These are phyloP conservation scores for Solanum ossicruentum DNA, from an alignment of 257 asterid genomes.

Conservation along the genomic window DNA sequence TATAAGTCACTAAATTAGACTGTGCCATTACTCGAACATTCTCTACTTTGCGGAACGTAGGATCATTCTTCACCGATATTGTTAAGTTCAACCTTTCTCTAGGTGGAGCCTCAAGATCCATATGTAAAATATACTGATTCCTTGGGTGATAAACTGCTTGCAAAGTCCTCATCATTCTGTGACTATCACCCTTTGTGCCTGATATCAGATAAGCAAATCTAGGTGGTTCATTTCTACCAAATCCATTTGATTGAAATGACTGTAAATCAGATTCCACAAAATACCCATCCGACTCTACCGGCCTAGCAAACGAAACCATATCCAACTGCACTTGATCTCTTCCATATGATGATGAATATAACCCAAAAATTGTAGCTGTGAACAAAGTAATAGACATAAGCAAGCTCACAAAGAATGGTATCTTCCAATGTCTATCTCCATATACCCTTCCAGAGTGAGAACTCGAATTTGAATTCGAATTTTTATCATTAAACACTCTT, in stretches of 20 bases:
- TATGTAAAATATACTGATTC: constrained; percentile 86
- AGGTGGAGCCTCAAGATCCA: constrained; percentile 99
- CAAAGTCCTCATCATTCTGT: constrained; percentile 86
- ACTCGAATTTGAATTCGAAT: constrained; percentile 57
- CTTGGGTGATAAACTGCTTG: constrained; percentile 91
- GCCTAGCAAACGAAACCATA: constrained; percentile 16
- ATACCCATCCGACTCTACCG: constrained; percentile 31
- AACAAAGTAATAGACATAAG: constrained; percentile 54
- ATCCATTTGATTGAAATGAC: constrained; percentile 19
- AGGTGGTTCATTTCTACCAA: constrained; percentile 45
- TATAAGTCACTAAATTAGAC: constrained; percentile 92
- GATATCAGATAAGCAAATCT: constrained; percentile 93
- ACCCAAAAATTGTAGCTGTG: constrained; percentile 41
- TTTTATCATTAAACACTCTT: constrained; percentile 64
- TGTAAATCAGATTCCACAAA: constrained; percentile 68
- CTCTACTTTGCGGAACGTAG: constrained; percentile 63
- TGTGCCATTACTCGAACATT: constrained; percentile 96
- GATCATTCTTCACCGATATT: constrained; percentile 81
- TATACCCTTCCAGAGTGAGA: constrained; percentile 54
- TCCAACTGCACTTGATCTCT: constrained; percentile 34
- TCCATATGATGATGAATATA: constrained; percentile 35
- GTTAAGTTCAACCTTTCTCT: constrained; percentile 84
- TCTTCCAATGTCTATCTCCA: constrained; percentile 73
- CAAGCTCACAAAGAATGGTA: constrained; percentile 68
- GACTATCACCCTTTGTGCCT: constrained; percentile 94